Conservation (phyloP, 345 rosid species). For the Salix koriyanagi region DNA sequence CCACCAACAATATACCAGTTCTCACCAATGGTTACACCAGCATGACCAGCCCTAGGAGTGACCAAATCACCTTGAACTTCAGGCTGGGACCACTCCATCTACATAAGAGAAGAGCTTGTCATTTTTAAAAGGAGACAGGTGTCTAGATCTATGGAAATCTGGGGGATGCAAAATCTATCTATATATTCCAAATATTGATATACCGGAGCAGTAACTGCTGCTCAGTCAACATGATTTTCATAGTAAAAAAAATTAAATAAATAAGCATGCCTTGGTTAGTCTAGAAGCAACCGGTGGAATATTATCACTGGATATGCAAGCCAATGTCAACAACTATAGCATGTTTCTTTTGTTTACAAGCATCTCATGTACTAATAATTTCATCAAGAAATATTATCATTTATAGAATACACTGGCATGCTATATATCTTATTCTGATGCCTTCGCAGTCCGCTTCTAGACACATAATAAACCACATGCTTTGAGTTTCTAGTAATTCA, state of each 20-base stretch:
- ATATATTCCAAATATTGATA: background rate
- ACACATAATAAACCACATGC: background rate
- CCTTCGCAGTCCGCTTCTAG: background rate
- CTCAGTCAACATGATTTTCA: background rate
- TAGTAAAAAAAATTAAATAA: background rate
- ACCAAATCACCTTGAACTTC: slow-evolving; percentile 70
- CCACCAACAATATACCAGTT: slow-evolving; percentile 96
- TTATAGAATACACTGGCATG: background rate
- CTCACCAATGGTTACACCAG: slow-evolving; percentile 68
- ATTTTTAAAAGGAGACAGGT: background rate
- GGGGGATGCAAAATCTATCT: background rate
- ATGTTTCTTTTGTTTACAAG: background rate
- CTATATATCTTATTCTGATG: background rate
- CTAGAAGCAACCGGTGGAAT: background rate
- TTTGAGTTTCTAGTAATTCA: background rate
- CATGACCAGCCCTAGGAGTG: slow-evolving; percentile 89
- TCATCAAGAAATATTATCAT: background rate
- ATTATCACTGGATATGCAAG: background rate
- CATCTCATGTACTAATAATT: background rate
- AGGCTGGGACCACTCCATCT: slow-evolving; percentile 97
- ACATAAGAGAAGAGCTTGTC: slow-evolving; percentile 24
- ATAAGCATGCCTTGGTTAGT: background rate
- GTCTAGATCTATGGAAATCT: background rate
- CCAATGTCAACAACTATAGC: background rate
- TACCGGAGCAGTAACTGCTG: background rate